A percentile compares a stretch with the other conserved stretches of the same genome.
These are phyloP conservation scores for Fusarium lyarnte DNA, from an alignment of 2,329 filamentous ascomycete genomes.

Conservation along the genomic window DNA sequence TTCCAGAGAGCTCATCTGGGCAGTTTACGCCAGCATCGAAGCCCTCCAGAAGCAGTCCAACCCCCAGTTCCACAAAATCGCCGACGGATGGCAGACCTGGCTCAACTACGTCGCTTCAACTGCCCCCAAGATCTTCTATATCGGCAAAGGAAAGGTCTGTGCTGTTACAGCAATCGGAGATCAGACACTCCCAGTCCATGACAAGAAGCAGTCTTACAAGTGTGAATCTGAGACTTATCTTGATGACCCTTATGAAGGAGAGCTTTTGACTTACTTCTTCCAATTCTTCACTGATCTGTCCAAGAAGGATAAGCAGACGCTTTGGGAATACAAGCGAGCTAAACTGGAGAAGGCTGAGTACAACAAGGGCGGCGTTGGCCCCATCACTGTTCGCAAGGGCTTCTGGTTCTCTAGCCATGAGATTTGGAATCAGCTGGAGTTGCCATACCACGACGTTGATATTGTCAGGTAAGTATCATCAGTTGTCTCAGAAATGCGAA, in stretches of 20 bases:
- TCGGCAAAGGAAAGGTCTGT: slow-evolving; percentile 51
- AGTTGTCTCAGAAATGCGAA: rapidly evolving
- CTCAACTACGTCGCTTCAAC: slow-evolving; percentile 53
- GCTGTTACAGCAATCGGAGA: slow-evolving; percentile 50
- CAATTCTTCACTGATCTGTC: slow-evolving; percentile 51
- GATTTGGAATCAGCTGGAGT: slow-evolving; percentile 54
- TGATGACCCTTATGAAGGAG: slow-evolving; percentile 56
- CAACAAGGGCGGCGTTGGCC: slow-evolving; percentile 48
- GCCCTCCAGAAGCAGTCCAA: slow-evolving; percentile 46
- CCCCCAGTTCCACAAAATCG: slow-evolving; percentile 43
- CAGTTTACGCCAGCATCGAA: slow-evolving; percentile 53
- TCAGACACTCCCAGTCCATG: slow-evolving; percentile 45
- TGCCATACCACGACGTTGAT: slow-evolving; percentile 55
- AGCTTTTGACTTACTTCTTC: slow-evolving; percentile 54
- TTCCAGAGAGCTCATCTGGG: slow-evolving; percentile 53
- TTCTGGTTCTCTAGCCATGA: slow-evolving; percentile 56
- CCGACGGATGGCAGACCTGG: slow-evolving; percentile 51
- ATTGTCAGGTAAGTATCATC: slow-evolving; percentile 45
- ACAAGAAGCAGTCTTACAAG: slow-evolving; percentile 46
- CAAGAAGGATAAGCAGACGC: slow-evolving; percentile 45
- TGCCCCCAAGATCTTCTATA: slow-evolving; percentile 50
- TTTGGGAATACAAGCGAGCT: slow-evolving; percentile 52
- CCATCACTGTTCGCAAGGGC: slow-evolving; percentile 54
- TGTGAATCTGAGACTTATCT: slow-evolving; percentile 49
- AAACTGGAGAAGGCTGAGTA: slow-evolving; percentile 52